Evolutionary conservation across 163 green algal species (phyloP), one percentile per base, ranked within the genome.

Genomic region (Picocystis sp.): DNA sequence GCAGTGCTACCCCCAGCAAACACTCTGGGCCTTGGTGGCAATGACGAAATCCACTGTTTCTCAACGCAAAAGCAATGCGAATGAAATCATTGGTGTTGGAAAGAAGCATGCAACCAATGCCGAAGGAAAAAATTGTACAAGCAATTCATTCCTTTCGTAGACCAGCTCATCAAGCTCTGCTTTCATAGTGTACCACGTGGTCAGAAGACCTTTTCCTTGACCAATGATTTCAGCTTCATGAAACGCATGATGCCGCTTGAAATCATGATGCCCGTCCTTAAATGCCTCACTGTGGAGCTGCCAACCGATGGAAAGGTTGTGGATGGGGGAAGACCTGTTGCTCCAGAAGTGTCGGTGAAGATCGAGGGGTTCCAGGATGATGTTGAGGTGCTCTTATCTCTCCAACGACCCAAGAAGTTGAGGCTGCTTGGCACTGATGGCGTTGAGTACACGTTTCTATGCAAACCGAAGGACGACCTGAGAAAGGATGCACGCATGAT

Each of bases 401-500:
- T 93, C 49, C 81, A 93, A 72, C 72, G 74, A 46, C 88, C 88
- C 22, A 97, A 97, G 61, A 91, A 90, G 68, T 62, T 95, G 3
- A 73, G 64, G 10, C 63, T 93, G 11, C 42, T 84, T 1, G 83
- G 82, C 61, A 81, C 63, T 34, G 81, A 94, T 54, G 84, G 83
- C 19, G 14, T 19, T 14, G 50, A 72, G n/a, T 92, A 93, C 67
- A 58, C 63, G 43, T 92, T 92, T 69, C 67, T 93, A 34, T 81
- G 79, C 51, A 94, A 94, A 69, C 84, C 84, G n/a, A 87, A 92
- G 65, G 84, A 94, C 56, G 84, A 94, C 71, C 74, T 94, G 51
- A 75, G 84, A 54, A 96, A 96, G 70, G 88, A 97, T 70, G 48
- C 54, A 57, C 74, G 88, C 23, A 85, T 97, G 70, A 97, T 97